Base-by-base conservation (phyloP, 352 stramenopile species). In the Phytophthora chlamydospora region DNA sequence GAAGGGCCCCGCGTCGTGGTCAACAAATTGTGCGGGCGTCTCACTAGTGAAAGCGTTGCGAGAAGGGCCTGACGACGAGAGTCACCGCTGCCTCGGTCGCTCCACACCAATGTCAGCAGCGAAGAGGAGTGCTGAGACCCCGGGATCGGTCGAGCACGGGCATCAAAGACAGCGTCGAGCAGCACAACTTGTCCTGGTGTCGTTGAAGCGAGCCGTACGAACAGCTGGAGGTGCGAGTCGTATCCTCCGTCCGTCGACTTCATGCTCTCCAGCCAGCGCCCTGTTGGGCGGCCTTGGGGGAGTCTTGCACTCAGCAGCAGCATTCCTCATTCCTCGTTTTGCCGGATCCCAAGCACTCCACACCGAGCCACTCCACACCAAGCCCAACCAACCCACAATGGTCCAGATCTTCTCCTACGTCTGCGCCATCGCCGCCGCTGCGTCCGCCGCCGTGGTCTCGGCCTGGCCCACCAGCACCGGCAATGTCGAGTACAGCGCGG, bases 381-480 rank as follows among this genome's bases (percentile, higher is more conserved):
- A 45, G 12, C 21, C 12, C 24, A 36, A 56, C 12, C 14, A 16
- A 44, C 7, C n/a, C 36, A 39, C 32, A 32, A 71, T 71, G 62
- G 56, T 66, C 13, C 56, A 71, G 46, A 43, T 53, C 48, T 62
- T 71, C 36, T 66, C 56, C 42, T 58, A n/a, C 36, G 2, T 62
- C 33, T 45, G 42, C 29, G n/a, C 35, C 12, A 17, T 63, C 52
- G 59, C 52, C 16, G 3, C 54, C 24, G 58, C 64, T 24, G 34
- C 40, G 31, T 50, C 35, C 33, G 29, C 51, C 17, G 10, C 45
- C 11, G 21, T 56, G 24, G 54, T 58, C 11, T 64, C 61, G 12
- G 53, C 52, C 12, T 76, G 68, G 68, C 68, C 68, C 35, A 72
- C 49, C 41, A 73, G 62, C 24, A 54, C 55, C 44, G 69, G 69